Evolutionary conservation across 2,329 filamentous ascomycete genomes (phyloP), one percentile per base, ranked within the genome.

Genomic region (Cercospora sp.): DNA sequence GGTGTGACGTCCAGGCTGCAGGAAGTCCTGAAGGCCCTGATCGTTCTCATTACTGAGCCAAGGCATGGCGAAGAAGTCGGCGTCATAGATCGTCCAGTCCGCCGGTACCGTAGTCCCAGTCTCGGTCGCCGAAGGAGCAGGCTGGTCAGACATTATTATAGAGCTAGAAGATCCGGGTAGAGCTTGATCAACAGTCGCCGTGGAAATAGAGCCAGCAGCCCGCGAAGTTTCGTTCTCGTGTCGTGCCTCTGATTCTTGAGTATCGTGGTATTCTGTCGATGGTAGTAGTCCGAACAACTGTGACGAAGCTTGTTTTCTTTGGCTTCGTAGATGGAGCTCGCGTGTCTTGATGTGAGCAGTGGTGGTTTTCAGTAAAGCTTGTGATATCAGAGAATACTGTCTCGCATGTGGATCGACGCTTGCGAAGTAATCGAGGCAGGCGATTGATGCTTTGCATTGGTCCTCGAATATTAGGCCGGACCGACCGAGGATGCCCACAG

Each of bases 361-460:
- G 5, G 74, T 70, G 0, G 72, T 74, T 37, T 71, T 66, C 5
- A 77, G n/a, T 1, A 77, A 63, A 5, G 75, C 72, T 28, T 72
- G 69, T 7, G 72, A 69, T 10, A 76, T 74, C 6, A 71, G 30
- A 4, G 73, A 72, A 30, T 77, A 77, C n/a, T 76, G 75, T n/a
- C 70, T 64, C 2, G 76, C 76, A 45, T 76, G 74, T 12, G 74
- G 72, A 49, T 77, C 76, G 32, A 68, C 66, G 12, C 65, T 66
- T 10, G 73, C 73, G 63, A 77, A 77, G 49, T 75, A 72, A 28
- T 74, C 71, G 28, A 77, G 66, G 13, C 74, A 73, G 3, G 55
- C 10, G 13, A 76, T 72, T 0, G 72, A 72, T 9, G 67, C 65
- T 32, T 67, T 63, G 57, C 73, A 71, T 8, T 72, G 69, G 6